Evolutionary conservation across 306 rosid genomes (phyloP), one percentile per base, ranked within the genome.

Genomic region (Mucuna pruriens): DNA sequence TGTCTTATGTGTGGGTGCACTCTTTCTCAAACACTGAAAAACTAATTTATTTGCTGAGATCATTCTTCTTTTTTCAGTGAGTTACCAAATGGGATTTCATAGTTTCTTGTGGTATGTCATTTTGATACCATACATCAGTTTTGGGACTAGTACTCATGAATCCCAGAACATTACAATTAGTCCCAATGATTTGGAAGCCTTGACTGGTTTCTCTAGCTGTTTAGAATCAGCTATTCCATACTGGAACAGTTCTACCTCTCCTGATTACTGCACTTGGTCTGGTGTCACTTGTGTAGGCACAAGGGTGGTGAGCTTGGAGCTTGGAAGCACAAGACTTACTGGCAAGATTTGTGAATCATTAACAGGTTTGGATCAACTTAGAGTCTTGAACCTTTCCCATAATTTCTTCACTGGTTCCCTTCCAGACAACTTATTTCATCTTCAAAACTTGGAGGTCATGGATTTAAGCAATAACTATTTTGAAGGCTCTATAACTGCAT

Each of bases 311-410:
- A 19, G 39, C 29, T 38, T 83, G 74, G 79, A 83, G 13, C 82
- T 83, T 10, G 63, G 74, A 79, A 77, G 55, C 82, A 76, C 29
- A 46, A 29, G 6, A 77, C 79, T 83, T 26, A 1, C 3, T 8
- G 86, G 82, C 9, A 77, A 71, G 49, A 39, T 76, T 16, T 69
- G 86, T 61, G 79, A 60, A 49, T 45, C 82, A n/a, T 29, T 83
- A n/a, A 52, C 82, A 60, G 61, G 69, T 70, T 39, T 83, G 78
- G 86, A 77, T 83, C 78, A 76, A 26, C 36, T 83, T 15, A 83
- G 68, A 71, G 71, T 77, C 20, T 61, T 82, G 7, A 82, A 76
- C 26, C 74, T 82, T 52, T 82, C 86, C 74, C 40, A 69, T 25
- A 76, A 82, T 82, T 69, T 82, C 51, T 7, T 82, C 1, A 34